Base-by-base conservation (phyloP, 1,284 basidiomycete genomes). In the Pterulicium gracile region DNA sequence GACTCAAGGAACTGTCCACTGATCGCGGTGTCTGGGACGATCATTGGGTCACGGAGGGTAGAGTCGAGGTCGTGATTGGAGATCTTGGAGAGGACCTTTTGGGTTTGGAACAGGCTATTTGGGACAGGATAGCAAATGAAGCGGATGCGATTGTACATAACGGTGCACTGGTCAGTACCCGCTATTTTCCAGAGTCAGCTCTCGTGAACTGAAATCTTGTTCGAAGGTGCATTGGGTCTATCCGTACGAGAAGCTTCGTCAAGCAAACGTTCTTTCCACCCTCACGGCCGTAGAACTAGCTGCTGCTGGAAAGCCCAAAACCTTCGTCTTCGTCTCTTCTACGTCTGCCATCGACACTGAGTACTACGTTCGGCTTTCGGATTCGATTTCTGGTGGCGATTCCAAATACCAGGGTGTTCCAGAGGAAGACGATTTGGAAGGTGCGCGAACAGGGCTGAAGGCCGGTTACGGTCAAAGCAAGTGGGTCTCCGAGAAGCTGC, bases 151-250 rank as follows among this genome's bases (percentile, higher is more conserved):
- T 99, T 22, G 61, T 98, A 47, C 96, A 98, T 63, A 99, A 99
- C 57, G 96, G 96, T 41, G 96, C 96, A 18, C 67, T 98, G 61
- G 96, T 92, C 55, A 53, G 84, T 68, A 14, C 17, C 32, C 45
- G 24, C 14, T 19, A 24, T 44, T 3, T 23, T 21, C 27, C n/a
- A 14, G 14, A n/a, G 13, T 34, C 22, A 20, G 14, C 22, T 1
- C 36, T 22, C n/a, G 43, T 42, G 19, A 20, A 18, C 36, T 42
- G 15, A 44, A 21, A 48, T 24, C 41, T 52, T n/a, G n/a, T n/a
- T n/a, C n/a, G n/a, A n/a, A 90, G 88, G 88, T 98, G 13, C 96
- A 98, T 61, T 99, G 96, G 96, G 91, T 98, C 2, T 98, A 98
- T 64, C 92, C 94, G 0, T 99, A 99, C 66, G 85, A 91, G 61